Evolutionary conservation across 2,329 filamentous ascomycete genomes (phyloP), one percentile per base, ranked within the genome.

Genomic region (Fusarium palustre): DNA sequence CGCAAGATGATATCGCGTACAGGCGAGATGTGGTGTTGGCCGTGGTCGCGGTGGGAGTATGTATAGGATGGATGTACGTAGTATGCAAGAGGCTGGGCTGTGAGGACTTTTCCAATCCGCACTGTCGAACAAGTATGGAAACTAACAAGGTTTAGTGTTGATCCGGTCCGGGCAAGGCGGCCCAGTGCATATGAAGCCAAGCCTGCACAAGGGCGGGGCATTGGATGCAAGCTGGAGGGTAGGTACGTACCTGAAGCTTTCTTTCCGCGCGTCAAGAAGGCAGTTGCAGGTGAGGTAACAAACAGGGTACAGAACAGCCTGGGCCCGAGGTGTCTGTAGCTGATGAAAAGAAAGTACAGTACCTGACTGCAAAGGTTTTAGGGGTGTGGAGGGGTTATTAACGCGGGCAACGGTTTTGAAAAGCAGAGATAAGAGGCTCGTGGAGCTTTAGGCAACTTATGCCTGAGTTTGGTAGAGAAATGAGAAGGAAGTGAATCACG

Each of bases 91-190:
- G 74, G 77, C 74, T 76, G 77, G 78, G 74, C 77, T 79, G 79
- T 80, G 70, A 79, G 73, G 73, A 77, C 75, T 80, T 79, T 81
- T 79, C 76, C 76, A 80, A 80, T 80, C 79, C 79, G 79, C 79
- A 81, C 79, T 81, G 79, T 81, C 66, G 75, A 73, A 70, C 72
- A 71, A 71, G 71, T 72, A 62, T 48, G 65, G 49, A 41, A 55
- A 72, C 73, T 72, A 73, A 77, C 74, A 78, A 79, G 78, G 78
- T 79, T 79, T 79, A 78, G 78, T 75, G 77, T 79, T 79, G 77
- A 79, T 79, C 76, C 76, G 76, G 73, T 78, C 76, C 76, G 78
- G 75, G 59, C 59, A 48, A 62, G 55, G 56, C 62, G 61, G 66
- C 15, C 76, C 75, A 78, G 66, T 79, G 36, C 36, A n/a, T 39